Evolutionary conservation across 2,329 filamentous ascomycete species (phyloP).

Genomic region (Pezicula radicicola): DNA sequence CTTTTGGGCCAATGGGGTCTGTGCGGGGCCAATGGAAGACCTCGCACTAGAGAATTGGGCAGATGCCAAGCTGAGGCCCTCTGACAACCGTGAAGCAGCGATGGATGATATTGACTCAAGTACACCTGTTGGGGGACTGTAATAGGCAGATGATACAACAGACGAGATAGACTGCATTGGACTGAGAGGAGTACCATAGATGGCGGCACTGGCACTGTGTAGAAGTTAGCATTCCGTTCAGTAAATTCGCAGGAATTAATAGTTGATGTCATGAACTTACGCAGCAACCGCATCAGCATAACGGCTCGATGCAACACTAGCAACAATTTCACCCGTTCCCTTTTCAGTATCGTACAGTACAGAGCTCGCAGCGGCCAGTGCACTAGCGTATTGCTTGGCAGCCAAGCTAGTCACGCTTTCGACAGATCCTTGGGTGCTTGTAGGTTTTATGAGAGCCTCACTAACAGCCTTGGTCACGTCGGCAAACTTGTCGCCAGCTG

Average conservation of each 20-base stretch:
- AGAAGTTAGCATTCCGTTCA: constrained; percentile 3
- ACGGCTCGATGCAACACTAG: constrained; percentile 48
- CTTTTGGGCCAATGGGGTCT: constrained; percentile 46
- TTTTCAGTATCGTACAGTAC: constrained; percentile 48
- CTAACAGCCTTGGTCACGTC: constrained; percentile 53
- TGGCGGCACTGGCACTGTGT: constrained; percentile 46
- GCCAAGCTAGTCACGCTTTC: constrained; percentile 51
- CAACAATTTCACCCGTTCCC: constrained; percentile 40
- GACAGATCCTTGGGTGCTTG: constrained; percentile 37
- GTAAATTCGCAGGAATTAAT: not conserved
- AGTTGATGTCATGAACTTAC: constrained; percentile 31
- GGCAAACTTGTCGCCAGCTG: constrained; percentile 48
- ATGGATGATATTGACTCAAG: constrained; percentile 61
- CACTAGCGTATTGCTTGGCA: constrained; percentile 53
- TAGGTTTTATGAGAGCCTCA: constrained; percentile 47
- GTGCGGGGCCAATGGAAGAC: constrained; percentile 61
- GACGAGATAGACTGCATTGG: constrained; percentile 40
- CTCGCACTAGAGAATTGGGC: constrained; percentile 69
- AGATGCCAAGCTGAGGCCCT: constrained; percentile 69
- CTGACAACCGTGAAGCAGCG: constrained; percentile 65
- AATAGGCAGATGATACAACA: constrained; percentile 46
- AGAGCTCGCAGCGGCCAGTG: constrained; percentile 53
- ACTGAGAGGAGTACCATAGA: constrained; percentile 67
- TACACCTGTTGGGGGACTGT: constrained; percentile 51
- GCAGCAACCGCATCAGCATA: constrained; percentile 56